Evolutionary conservation across 805 yeast species (phyloP), one percentile per base, ranked within the genome.

Genomic region (Kuraishia piskuri): DNA sequence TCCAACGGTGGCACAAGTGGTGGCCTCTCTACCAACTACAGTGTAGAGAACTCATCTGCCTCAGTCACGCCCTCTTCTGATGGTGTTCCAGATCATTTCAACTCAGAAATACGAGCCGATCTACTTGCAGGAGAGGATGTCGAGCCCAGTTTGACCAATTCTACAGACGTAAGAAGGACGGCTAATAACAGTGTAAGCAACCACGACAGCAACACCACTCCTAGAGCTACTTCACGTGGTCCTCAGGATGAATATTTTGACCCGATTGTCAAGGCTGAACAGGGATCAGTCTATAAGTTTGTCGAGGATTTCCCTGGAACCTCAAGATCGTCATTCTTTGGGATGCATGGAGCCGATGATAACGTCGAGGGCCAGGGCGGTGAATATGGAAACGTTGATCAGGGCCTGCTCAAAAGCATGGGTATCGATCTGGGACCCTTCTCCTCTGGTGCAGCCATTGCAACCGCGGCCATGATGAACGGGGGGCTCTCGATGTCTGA

Each of bases 401-500:
- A 31, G 17, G 40, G 40, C 17, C 40, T 31, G 14, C 17, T 31
- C 17, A 31, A 31, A 12, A 31, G 17, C 17, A 31, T 31, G 40
- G 40, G 40, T n/a, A 22, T 47, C 2, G 59, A 58, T 51, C 52
- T 68, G 21, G 67, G 65, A 2, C 64, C 64, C 3, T 67, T 66
- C 54, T 61, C 60, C 22, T 66, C 70, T 2, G 70, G 68, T 21
- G 65, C 67, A 8, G 64, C 61, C 12, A 50, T 66, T 17, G 67
- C 68, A 6, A 31, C 40, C 4, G 58, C 69, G 3, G 64, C 64
- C 8, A 65, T 68, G 2, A 56, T 66, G 60, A 61, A 64, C 48
- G 68, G 68, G 7, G 61, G 62, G 2, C 53, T 63, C 26, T 58
- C 62, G 21, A 63, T 63, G 67, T 60, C 63, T 9, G 68, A 65